A percentile compares a stretch with the other conserved stretches of the same genome.
These are phyloP conservation scores for Cucurbitaria berberidis DNA, from an alignment of 2,329 filamentous ascomycete genomes.

Conservation along the genomic window DNA sequence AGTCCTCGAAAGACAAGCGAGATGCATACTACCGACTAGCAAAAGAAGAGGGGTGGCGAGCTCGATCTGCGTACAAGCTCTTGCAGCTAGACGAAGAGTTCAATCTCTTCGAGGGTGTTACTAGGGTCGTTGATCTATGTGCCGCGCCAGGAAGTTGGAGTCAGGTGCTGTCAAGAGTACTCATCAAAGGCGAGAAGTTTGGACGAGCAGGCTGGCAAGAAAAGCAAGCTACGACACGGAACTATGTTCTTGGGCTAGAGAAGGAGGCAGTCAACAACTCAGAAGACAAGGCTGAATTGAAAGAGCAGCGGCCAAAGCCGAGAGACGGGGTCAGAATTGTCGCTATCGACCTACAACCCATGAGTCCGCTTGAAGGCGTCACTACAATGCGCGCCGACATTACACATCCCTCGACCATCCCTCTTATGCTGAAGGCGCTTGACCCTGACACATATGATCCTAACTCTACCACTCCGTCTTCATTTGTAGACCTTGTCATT, in stretches of 20 bases:
- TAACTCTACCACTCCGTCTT: constrained; percentile 59
- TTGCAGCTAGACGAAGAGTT: constrained; percentile 97
- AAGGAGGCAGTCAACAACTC: constrained; percentile 16
- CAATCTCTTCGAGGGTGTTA: constrained; percentile 88
- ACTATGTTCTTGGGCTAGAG: constrained; percentile 59
- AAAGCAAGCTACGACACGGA: constrained; percentile 72
- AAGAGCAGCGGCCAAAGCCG: constrained; percentile 48
- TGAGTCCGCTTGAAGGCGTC: constrained; percentile 91
- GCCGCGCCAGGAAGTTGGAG: constrained; percentile 97
- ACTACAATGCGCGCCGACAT: constrained; percentile 93
- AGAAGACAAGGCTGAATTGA: constrained; percentile 12
- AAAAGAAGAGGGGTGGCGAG: constrained; percentile 98
- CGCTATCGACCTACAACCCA: constrained; percentile 93
- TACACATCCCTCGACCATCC: constrained; percentile 93
- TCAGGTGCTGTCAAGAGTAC: constrained; percentile 88
- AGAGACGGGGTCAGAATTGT: constrained; percentile 87
- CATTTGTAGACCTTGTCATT: constrained; percentile 89
- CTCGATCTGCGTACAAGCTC: constrained; percentile 94
- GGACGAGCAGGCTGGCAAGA: constrained; percentile 87
- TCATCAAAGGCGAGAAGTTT: constrained; percentile 93
- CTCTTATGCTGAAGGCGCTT: constrained; percentile 82
- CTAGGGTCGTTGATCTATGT: constrained; percentile 92
- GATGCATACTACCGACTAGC: constrained; percentile 97
- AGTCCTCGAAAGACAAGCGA: constrained; percentile 98
- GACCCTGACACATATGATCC: constrained; percentile 67